Conservation (phyloP, 2,329 filamentous ascomycete genomes). For the Fusarium lyarnte region DNA sequence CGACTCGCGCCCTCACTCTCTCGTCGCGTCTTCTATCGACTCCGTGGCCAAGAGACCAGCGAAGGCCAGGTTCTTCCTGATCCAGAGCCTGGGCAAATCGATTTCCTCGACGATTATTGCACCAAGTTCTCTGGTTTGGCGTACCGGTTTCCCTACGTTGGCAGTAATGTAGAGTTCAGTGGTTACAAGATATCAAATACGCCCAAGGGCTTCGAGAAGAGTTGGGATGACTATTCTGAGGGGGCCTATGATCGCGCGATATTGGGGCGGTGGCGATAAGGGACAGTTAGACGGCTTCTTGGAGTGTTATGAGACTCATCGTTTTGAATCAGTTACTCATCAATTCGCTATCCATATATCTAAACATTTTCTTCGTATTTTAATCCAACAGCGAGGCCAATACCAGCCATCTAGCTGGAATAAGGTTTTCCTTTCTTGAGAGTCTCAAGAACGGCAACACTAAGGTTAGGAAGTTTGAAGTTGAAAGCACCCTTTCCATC, state of each 20-base stretch:
- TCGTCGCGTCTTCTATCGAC: neutral
- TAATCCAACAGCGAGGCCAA: fast-evolving
- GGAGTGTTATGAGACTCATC: fast-evolving
- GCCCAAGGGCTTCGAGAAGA: fast-evolving
- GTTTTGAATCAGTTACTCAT: neutral
- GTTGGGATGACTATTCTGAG: no score
- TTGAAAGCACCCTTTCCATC: constrained; percentile 58
- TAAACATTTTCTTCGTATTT: fast-evolving
- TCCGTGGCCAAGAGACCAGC: neutral
- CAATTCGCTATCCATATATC: neutral
- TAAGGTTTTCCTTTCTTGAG: constrained; percentile 21
- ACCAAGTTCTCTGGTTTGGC: neutral
- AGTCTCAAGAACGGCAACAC: constrained; percentile 65
- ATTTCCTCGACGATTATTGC: neutral
- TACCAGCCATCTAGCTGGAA: neutral
- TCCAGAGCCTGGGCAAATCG: neutral
- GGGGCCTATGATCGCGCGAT: neutral
- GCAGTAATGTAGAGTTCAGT: neutral
- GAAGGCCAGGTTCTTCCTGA: neutral
- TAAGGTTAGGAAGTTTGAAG: constrained; percentile 64
- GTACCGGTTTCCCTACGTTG: neutral
- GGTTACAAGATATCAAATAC: fast-evolving
- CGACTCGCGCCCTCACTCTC: neutral
- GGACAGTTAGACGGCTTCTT: fast-evolving
- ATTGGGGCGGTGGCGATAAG: fast-evolving